These are phyloP conservation scores for Heracleum sosnowskyi DNA, from an alignment of 129 eudicot genomes.

Conservation along the genomic window DNA sequence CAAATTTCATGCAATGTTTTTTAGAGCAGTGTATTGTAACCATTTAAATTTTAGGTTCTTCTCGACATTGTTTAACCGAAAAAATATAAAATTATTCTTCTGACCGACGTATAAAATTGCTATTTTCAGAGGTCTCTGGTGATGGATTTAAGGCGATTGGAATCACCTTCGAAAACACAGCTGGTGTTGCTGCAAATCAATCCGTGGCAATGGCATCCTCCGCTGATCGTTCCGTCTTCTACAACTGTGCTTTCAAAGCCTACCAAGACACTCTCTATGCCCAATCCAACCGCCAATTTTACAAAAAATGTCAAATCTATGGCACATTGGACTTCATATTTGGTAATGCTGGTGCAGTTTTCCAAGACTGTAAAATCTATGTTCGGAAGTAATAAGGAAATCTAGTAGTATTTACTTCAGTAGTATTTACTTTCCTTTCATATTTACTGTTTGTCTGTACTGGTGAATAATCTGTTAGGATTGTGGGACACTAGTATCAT, in stretches of 20 bases:
- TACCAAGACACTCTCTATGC: slow-evolving; percentile 1
- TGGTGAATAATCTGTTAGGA: no score
- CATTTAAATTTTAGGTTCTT: no score
- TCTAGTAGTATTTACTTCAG: no score
- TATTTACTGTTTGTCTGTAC: no score
- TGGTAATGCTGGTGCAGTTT: neutral
- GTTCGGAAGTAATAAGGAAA: no score
- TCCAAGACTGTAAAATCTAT: neutral
- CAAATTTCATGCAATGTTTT: neutral
- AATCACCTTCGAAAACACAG: neutral
- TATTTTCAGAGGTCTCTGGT: neutral
- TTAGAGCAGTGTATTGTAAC: no score
- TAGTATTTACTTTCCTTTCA: no score
- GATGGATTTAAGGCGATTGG: neutral
- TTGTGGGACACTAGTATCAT: no score
- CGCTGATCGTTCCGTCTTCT: neutral
- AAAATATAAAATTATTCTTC: no score
- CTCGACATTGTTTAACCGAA: neutral
- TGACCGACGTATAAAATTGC: no score
- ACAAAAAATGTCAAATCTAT: neutral
- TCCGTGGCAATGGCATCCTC: neutral
- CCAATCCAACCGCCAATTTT: neutral
- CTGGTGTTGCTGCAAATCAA: neutral
- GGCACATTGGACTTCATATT: neutral
- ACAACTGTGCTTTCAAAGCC: neutral